phyloP scores from a whole-genome alignment of 208 protist genomes.

The Trypanosoma cruzi region DNA sequence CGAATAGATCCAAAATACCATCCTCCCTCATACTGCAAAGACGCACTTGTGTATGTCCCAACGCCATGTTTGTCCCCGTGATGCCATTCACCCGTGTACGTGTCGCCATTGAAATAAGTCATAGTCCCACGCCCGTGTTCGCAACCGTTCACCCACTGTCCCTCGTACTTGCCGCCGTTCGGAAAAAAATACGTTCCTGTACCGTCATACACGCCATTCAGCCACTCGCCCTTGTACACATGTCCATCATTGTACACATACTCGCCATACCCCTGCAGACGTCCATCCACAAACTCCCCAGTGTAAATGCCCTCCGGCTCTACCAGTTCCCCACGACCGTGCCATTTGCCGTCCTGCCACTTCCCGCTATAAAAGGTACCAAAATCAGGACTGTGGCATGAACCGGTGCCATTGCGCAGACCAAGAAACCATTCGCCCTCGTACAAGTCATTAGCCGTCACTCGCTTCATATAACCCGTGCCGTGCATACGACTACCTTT shows the following conservation, averaged over 20 bases:
- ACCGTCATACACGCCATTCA: constrained; percentile 71
- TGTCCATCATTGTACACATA: constrained; percentile 89
- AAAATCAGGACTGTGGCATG: constrained; percentile 53
- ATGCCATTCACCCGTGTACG: constrained; percentile 77
- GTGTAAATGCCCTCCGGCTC: constrained; percentile 80
- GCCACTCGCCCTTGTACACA: constrained; percentile 92
- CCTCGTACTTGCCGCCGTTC: constrained; percentile 76
- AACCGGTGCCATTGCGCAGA: constrained; percentile 72
- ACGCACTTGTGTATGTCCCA: constrained; percentile 66
- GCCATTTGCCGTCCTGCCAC: constrained; percentile 81
- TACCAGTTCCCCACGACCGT: constrained; percentile 83
- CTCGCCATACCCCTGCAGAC: constrained; percentile 83
- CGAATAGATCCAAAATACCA: constrained; percentile 72
- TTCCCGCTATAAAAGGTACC: constrained; percentile 78
- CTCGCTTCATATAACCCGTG: constrained; percentile 61
- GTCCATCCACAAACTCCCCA: constrained; percentile 80
- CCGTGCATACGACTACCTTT: constrained; percentile 87
- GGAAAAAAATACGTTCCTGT: constrained; percentile 72
- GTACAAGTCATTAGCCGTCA: constrained; percentile 68
- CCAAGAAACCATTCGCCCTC: constrained; percentile 90
- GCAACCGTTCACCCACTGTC: constrained; percentile 62
- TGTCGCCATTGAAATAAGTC: constrained; percentile 80
- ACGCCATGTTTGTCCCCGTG: constrained; percentile 69
- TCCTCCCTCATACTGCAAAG: constrained; percentile 62
- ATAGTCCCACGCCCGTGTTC: constrained; percentile 78